These are phyloP conservation scores for Tuber calosporum DNA, from an alignment of 495 filamentous ascomycete genomes.

Conservation along the genomic window DNA sequence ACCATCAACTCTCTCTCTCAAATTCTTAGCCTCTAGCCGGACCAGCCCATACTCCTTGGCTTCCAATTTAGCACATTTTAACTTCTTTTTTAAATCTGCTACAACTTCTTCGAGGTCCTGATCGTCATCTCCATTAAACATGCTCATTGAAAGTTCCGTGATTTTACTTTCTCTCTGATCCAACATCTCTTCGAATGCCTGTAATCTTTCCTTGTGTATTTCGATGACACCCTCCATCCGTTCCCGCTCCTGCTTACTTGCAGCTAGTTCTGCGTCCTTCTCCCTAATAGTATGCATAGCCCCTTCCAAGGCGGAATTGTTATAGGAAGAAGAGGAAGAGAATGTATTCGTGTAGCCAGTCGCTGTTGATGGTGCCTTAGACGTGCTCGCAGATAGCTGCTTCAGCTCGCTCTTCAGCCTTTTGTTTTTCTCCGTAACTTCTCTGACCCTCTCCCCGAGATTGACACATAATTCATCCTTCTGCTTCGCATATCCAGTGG, in stretches of 20 bases:
- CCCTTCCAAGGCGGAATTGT: constrained; percentile 34
- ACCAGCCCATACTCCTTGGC: constrained; percentile 49
- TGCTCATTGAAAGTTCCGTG: constrained; percentile 39
- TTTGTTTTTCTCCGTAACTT: constrained; percentile 54
- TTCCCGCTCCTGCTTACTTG: constrained; percentile 51
- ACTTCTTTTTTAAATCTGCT: constrained; percentile 46
- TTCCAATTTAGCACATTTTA: constrained; percentile 49
- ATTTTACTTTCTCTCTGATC: constrained; percentile 38
- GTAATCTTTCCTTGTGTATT: constrained; percentile 45
- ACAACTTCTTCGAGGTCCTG: constrained; percentile 46
- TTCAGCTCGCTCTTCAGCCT: constrained; percentile 48
- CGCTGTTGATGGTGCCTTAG: constrained; percentile 31
- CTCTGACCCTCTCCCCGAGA: constrained; percentile 62
- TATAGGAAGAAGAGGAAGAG: constrained; percentile 8
- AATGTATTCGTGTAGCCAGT: constrained; percentile 17
- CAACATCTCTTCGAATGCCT: constrained; percentile 38
- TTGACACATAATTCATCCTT: constrained; percentile 76
- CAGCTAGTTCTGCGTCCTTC: constrained; percentile 52
- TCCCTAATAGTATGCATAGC: constrained; percentile 56
- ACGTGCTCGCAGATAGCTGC: constrained; percentile 21
- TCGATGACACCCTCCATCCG: constrained; percentile 53
- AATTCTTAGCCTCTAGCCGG: constrained; percentile 46
- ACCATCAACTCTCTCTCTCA: constrained; percentile 47
- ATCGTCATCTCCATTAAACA: constrained; percentile 43
- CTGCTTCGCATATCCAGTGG: constrained; percentile 80